phyloP scores from a whole-genome alignment of 2,329 filamentous ascomycete genomes.

The Cadophora malorum region DNA sequence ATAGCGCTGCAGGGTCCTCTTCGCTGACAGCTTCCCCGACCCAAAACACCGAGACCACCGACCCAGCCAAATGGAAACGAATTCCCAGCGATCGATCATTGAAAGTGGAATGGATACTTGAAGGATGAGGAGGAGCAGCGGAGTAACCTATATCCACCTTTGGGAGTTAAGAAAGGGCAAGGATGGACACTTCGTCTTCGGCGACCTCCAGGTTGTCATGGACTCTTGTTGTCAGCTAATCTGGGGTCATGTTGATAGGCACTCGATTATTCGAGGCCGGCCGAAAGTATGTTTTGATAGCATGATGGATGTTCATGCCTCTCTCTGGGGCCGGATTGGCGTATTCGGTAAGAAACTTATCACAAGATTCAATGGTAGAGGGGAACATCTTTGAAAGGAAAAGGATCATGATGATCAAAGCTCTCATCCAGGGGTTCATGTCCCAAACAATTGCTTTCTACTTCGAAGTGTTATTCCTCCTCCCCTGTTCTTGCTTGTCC shows the following conservation, averaged over 20 bases:
- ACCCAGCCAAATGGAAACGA: conserved; percentile 18
- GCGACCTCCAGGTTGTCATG: neutral
- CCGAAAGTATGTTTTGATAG: neutral
- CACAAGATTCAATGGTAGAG: neutral
- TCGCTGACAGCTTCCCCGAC: conserved; percentile 10
- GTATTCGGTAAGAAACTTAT: conserved; percentile 8
- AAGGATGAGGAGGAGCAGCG: neutral
- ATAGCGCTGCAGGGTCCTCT: neutral
- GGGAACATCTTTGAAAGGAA: neutral
- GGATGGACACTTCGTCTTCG: neutral
- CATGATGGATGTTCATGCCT: neutral
- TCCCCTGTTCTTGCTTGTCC: neutral
- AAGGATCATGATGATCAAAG: neutral
- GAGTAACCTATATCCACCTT: neutral
- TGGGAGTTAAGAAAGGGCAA: neutral
- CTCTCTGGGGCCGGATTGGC: neutral
- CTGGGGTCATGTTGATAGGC: neutral
- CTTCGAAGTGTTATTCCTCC: neutral
- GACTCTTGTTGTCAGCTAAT: neutral
- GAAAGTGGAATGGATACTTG: neutral
- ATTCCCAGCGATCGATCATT: conserved; percentile 1
- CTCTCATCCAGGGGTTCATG: neutral
- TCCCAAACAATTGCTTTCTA: neutral
- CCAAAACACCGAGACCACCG: neutral
- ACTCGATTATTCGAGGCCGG: neutral